A percentile compares a stretch with the other conserved stretches of the same genome.
Evolutionary conservation across 768 basidiomycete species (phyloP).

Genomic region (Naganishia kalamii): DNA sequence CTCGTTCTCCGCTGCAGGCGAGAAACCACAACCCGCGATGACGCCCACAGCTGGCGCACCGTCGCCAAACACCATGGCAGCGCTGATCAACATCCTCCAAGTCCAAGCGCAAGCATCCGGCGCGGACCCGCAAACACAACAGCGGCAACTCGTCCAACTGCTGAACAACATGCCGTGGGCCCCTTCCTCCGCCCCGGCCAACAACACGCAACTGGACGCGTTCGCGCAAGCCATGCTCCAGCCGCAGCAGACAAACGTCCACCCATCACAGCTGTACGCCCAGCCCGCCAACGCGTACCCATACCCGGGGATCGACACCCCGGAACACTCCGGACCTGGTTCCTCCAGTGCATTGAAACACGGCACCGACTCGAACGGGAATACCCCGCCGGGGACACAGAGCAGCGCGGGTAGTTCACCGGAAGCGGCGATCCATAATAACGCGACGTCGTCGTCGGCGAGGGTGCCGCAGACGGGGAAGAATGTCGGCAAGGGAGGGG

Average conservation of each 20-base stretch:
- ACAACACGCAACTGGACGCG: neutral
- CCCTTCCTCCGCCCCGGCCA: neutral
- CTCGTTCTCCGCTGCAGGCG: neutral
- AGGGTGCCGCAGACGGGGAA: neutral
- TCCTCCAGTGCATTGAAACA: neutral
- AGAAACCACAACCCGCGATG: neutral
- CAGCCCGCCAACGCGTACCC: neutral
- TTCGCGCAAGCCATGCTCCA: neutral
- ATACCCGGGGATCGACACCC: conserved; percentile 17
- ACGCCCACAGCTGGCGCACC: neutral
- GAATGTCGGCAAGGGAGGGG: neutral
- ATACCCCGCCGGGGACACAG: neutral
- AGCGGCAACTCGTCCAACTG: neutral
- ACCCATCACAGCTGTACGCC: neutral
- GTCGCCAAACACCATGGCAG: conserved; percentile 4
- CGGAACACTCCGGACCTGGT: conserved; percentile 12
- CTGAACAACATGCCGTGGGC: neutral
- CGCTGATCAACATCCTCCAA: conserved; percentile 1
- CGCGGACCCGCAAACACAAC: neutral
- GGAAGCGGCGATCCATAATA: neutral
- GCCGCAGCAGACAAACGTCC: neutral
- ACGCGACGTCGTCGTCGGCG: neutral
- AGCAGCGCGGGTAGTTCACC: neutral
- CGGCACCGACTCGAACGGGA: conserved; percentile 3
- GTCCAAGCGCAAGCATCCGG: neutral